Percentiles rank a stretch among this genome's conserved stretches.
Evolutionary conservation across 2,329 filamentous ascomycete species (phyloP).

Genomic region (Rhynchosporium agropyri): DNA sequence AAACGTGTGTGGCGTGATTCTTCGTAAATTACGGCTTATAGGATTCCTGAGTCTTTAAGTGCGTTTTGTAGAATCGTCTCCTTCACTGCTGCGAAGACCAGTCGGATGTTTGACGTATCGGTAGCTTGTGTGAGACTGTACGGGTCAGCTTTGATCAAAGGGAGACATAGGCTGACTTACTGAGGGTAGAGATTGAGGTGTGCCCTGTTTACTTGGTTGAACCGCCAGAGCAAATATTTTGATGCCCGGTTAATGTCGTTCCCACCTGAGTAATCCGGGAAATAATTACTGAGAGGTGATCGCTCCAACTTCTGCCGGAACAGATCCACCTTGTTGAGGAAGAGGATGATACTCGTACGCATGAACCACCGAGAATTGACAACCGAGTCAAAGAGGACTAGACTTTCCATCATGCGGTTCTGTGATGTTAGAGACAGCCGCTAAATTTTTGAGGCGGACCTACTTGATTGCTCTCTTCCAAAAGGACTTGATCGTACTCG

Average conservation of each 20-base stretch:
- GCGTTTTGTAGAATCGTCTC: conserved; percentile 99
- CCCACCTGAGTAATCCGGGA: conserved; percentile 95
- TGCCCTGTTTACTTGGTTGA: conserved; percentile 96
- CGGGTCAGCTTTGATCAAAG: conserved; percentile 28
- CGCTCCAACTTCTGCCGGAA: conserved; percentile 93
- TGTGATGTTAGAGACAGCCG: conserved; percentile 44
- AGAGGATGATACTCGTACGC: conserved; percentile 97
- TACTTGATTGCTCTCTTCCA: conserved; percentile 98
- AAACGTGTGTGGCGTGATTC: conserved; percentile 32
- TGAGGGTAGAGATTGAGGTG: conserved; percentile 97
- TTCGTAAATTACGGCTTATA: conserved; percentile 54
- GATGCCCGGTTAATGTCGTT: conserved; percentile 98
- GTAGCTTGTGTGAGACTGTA: conserved; percentile 93
- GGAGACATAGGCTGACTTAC: conserved; percentile 57
- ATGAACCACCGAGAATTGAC: conserved; percentile 99
- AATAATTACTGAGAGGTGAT: conserved; percentile 91
- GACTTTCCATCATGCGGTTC: conserved; percentile 99
- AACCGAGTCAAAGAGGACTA: conserved; percentile 95
- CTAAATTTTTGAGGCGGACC: conserved; percentile 36
- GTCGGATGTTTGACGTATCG: conserved; percentile 95
- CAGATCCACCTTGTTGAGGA: conserved; percentile 98
- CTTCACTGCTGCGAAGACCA: conserved; percentile 97
- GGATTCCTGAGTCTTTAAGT: conserved; percentile 95
- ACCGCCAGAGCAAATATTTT: conserved; percentile 97
- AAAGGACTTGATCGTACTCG: conserved; percentile 95